Base-by-base conservation (phyloP, 2,329 filamentous ascomycete genomes). In the Pestalotiopsis sp. region DNA sequence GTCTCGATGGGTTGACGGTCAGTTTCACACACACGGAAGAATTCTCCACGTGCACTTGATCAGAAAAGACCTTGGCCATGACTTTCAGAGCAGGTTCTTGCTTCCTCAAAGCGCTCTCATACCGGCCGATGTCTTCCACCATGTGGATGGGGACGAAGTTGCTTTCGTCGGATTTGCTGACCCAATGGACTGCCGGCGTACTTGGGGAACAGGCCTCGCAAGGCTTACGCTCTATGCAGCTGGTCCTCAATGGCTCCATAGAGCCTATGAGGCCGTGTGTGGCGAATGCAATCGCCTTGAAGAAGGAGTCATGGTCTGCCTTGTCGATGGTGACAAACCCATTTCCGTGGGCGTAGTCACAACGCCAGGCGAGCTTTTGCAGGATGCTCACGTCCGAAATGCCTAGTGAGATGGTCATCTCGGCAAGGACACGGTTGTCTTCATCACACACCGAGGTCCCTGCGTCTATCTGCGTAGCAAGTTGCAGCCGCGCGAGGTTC, bases 1-100 rank as follows among this genome's bases (percentile, higher is more conserved):
- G 58, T 14, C 67, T 66, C 20, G 41, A 27, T 4, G 65, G 57
- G 41, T 71, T 70, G 65, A 63, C 36, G 23, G 59, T 25, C 39
- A 69, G 39, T 6, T 67, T 66, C 20, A 71, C 20, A 11, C 11
- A 36, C 4, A 70, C n/a, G 4, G 41, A 20, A 3, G 14, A 20
- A 14, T 56, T 57, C 39, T 61, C 38, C 23, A 45, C 4, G 2
- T 6, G 17, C 27, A 4, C 9, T 13, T 38, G 14, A 4, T 38
- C 7, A 17, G 38, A 25, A 27, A 11, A 4, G 31, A 17, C 25
- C 20, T 56, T 13, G 14, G 6, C 45, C 66, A 64, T 59, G 9
- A 61, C 45, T 27, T 69, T 61, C 45, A 69, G 67, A 7, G 38
- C 58, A 4, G 68, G 56, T 5, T 7, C 7, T 45, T 65, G 68